Conservation (phyloP, 352 stramenopile species). For the Phytophthora quininea region DNA sequence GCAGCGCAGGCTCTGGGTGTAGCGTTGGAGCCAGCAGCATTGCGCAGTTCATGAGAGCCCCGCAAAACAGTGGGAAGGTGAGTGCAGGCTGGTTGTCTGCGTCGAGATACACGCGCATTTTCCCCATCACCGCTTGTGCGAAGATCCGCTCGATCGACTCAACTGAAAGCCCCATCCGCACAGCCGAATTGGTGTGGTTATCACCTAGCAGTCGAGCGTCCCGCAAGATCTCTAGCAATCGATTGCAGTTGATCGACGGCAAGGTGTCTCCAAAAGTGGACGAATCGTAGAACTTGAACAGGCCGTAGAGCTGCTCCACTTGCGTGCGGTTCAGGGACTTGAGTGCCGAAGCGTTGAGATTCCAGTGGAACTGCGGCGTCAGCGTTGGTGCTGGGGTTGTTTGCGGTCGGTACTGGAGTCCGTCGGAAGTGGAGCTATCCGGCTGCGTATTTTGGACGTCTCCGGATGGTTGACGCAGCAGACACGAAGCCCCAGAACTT, state of each 20-base stretch:
- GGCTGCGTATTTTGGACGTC: neutral
- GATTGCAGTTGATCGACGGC: conserved; percentile 51
- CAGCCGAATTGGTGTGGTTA: conserved; percentile 1
- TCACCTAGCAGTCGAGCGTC: conserved; percentile 38
- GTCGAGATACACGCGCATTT: conserved; percentile 65
- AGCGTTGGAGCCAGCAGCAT: conserved; percentile 36
- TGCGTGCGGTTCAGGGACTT: conserved; percentile 33
- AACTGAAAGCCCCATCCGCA: conserved; percentile 5
- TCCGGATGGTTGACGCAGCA: conserved; percentile 10
- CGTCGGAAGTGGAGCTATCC: neutral
- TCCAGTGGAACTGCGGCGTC: conserved; percentile 60
- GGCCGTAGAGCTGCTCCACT: conserved; percentile 45
- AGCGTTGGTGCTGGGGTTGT: conserved; percentile 20
- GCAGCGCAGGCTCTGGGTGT: conserved; percentile 18
- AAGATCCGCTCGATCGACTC: conserved; percentile 52
- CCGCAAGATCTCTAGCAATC: conserved; percentile 50
- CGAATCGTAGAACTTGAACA: conserved; percentile 72
- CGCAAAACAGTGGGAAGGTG: conserved; percentile 62
- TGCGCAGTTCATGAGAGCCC: conserved; percentile 56
- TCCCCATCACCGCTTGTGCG: conserved; percentile 58
- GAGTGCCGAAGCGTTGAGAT: conserved; percentile 48
- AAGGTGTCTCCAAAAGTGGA: conserved; percentile 48
- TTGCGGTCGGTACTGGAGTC: conserved; percentile 3
- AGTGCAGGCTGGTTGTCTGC: conserved; percentile 50
- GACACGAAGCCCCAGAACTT: neutral